Conservation (phyloP, 1,284 basidiomycete species). For the Fomitopsis palustris region DNA sequence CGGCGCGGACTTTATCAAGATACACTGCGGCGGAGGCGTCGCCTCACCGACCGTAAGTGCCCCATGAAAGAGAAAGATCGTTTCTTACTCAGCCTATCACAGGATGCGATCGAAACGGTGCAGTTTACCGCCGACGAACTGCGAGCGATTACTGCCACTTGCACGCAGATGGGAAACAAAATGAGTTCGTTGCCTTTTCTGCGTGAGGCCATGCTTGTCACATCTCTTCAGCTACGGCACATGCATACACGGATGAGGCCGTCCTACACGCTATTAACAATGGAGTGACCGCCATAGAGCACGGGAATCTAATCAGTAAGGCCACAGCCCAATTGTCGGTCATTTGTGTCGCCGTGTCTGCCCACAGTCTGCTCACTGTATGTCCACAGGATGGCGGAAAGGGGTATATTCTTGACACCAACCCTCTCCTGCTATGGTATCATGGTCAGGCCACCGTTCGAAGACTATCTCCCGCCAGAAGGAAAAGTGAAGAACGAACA, state of each 20-base stretch:
- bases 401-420: conserved; percentile 40
- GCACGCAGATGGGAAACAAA: conserved; percentile 38
- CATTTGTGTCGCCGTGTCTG: background rate
- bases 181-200: conserved; percentile 23
- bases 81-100: background rate
- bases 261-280: conserved; percentile 38
- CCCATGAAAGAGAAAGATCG: too few species aligned
- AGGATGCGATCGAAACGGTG: conserved; percentile 42
- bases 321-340: conserved; percentile 26
- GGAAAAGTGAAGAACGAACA: conserved; percentile 39
- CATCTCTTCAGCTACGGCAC: conserved; percentile 29
- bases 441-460: conserved; percentile 41
- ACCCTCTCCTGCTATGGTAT: conserved; percentile 43
- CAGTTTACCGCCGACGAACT: conserved; percentile 47
- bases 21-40: conserved; percentile 45
- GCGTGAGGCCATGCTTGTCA: background rate
- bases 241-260: conserved; percentile 37
- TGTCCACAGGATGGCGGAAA: conserved; percentile 31
- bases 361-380: background rate
- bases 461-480: conserved; percentile 36
- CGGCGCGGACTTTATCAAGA: conserved; percentile 43
- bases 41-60: conserved; percentile 32
- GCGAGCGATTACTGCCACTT: conserved; percentile 41
- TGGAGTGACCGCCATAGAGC: conserved; percentile 42
- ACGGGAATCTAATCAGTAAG: conserved; percentile 37